A percentile compares a stretch with the other conserved stretches of the same genome.
Conservation (phyloP, 2,329 filamentous ascomycete species). For the Tolypocladium ophioglossoides region DNA sequence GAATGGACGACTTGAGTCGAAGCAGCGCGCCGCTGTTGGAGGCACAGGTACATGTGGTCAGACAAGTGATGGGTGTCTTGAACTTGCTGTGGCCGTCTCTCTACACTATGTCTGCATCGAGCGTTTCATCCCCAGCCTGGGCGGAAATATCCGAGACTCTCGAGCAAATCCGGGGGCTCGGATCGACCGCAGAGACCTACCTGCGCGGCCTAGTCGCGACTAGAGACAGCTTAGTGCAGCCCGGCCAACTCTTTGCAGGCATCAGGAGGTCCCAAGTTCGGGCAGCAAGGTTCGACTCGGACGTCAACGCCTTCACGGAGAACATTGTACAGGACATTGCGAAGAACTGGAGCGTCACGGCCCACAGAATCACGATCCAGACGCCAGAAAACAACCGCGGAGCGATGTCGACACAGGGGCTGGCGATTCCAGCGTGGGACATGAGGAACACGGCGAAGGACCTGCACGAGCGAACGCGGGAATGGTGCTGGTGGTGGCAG, state of each 20-base stretch:
- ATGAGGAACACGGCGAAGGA: conserved; percentile 16
- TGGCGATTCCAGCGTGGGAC: conserved; percentile 20
- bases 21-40: conserved; percentile 8
- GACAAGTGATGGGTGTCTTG: conserved; percentile 15
- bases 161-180: conserved; percentile 6
- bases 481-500: conserved; percentile 25
- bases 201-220: conserved; percentile 9
- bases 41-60: conserved; percentile 16
- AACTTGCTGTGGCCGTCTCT: conserved; percentile 22
- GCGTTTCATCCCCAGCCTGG: conserved; percentile 8
- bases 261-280: conserved; percentile 3
- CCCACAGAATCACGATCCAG: conserved; percentile 24
- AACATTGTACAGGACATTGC: conserved; percentile 34
- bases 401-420: conserved; percentile 22
- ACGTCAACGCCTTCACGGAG: conserved; percentile 28
- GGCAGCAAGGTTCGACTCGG: conserved; percentile 9
- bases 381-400: conserved; percentile 22
- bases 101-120: conserved; percentile 8
- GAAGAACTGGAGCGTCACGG: conserved; percentile 30
- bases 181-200: conserved; percentile 9
- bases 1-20: conserved; percentile 15
- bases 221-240: conserved; percentile 7
- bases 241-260: conserved; percentile 12
- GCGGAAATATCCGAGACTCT: conserved; percentile 8
- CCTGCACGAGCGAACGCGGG: conserved; percentile 17